Conservation (phyloP, 75 land plant genomes). For the Pseudotsuga menziesii region DNA sequence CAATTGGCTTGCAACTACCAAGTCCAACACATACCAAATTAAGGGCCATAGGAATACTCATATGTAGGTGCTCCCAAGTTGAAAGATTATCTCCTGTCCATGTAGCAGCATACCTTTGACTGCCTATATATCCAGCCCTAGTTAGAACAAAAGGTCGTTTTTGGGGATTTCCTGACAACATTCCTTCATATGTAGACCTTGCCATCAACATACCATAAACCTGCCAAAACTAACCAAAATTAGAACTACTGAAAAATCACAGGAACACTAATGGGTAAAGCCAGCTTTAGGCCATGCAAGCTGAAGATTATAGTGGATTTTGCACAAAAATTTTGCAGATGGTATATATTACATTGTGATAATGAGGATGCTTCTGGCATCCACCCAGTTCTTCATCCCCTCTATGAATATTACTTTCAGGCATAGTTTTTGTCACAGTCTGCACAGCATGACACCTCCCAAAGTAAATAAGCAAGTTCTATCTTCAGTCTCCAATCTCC, state of each 20-base stretch:
- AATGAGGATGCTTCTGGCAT: constrained; percentile 60
- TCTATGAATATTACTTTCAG: constrained; percentile 79
- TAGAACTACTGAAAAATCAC: constrained; percentile 2
- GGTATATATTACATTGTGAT: constrained; percentile 70
- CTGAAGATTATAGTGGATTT: neutral
- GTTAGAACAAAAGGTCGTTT: constrained; percentile 95
- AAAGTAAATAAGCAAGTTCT: neutral
- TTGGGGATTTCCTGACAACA: constrained; percentile 54
- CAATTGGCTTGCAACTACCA: neutral
- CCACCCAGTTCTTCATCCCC: constrained; percentile 94
- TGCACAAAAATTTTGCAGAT: neutral
- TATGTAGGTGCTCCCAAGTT: constrained; percentile 92
- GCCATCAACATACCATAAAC: constrained; percentile 98
- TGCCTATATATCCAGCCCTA: constrained; percentile 90
- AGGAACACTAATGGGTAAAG: neutral
- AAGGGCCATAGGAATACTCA: constrained; percentile 87
- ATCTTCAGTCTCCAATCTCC: neutral
- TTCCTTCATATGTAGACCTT: constrained; percentile 88
- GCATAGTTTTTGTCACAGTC: constrained; percentile 97
- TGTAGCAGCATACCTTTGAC: constrained; percentile 96
- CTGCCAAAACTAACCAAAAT: constrained; percentile 23
- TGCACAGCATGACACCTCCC: constrained; percentile 21
- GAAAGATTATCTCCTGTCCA: constrained; percentile 99
- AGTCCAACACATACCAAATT: constrained; percentile 66
- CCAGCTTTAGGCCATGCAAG: neutral